Conservation (phyloP, 129 eudicot species). For the Erigeron canadensis region DNA sequence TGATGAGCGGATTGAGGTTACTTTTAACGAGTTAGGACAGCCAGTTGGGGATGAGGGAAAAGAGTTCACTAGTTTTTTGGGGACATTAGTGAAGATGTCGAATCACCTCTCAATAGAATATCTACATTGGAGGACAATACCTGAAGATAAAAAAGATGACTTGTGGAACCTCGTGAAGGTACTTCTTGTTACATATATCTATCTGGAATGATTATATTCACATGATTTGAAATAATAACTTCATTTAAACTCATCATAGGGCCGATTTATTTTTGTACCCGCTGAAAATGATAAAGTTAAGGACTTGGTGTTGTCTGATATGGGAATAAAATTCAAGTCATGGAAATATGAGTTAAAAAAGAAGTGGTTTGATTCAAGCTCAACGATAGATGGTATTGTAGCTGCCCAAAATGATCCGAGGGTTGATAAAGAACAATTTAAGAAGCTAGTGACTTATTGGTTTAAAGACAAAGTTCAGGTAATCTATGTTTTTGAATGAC, state of each 20-base stretch:
- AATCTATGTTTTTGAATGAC: background rate
- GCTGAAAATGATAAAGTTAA: background rate
- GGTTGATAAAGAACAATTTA: background rate
- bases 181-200: background rate
- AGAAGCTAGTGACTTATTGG: slow-evolving; percentile 5
- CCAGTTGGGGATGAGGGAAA: background rate
- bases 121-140: background rate
- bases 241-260: background rate
- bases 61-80: background rate
- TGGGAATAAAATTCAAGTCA: background rate
- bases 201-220: background rate
- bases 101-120: background rate
- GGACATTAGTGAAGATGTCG: background rate
- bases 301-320: background rate
- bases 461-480: background rate
- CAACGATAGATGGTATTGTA: background rate
- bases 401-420: background rate
- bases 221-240: background rate
- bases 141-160: background rate
- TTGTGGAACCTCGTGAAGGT: background rate
- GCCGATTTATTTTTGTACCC: background rate
- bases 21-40: background rate
- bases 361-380: background rate
- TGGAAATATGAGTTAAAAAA: background rate
- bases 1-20: background rate